Evolutionary conservation across 2,329 filamentous ascomycete genomes (phyloP).

Genomic region (Trichothecium roseum): DNA sequence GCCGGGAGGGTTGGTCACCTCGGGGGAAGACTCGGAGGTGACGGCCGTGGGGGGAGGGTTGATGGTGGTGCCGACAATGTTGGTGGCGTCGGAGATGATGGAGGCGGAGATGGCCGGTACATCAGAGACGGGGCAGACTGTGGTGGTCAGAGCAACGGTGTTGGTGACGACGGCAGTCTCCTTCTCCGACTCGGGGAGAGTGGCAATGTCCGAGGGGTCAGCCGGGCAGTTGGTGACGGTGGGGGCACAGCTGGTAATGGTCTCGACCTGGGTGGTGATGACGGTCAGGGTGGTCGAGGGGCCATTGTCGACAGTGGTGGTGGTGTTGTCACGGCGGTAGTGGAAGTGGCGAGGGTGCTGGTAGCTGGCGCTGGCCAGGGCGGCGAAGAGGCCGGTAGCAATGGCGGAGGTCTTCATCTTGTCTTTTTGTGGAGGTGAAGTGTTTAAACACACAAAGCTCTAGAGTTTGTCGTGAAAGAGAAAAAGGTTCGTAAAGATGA

Average conservation of each 20-base stretch:
- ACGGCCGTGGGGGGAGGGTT: slow-evolving; percentile 1
- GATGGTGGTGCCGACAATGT: slow-evolving; percentile 16
- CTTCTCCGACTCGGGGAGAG: slow-evolving; percentile 24
- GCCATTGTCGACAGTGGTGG: slow-evolving; percentile 8
- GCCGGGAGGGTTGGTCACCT: slow-evolving; percentile 1
- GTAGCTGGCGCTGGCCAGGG: slow-evolving; percentile 28
- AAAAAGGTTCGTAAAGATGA: slow-evolving; percentile 1
- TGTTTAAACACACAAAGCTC: too few species aligned
- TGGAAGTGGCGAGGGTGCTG: slow-evolving; percentile 25
- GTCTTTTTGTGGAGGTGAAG: slow-evolving; percentile 9
- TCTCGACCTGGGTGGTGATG: slow-evolving; percentile 43
- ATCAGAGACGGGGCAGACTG: slow-evolving; percentile 34
- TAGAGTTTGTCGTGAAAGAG: too few species aligned
- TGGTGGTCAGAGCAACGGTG: slow-evolving; percentile 27
- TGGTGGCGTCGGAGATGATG: slow-evolving; percentile 23
- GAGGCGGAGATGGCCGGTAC: slow-evolving; percentile 28
- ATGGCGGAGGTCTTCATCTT: slow-evolving; percentile 39
- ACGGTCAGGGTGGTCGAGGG: slow-evolving; percentile 32
- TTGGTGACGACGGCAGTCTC: slow-evolving; percentile 24
- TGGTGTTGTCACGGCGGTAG: slow-evolving; percentile 17
- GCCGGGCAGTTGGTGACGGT: slow-evolving; percentile 47
- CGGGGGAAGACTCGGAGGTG: slow-evolving; percentile 2
- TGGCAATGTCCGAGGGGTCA: slow-evolving; percentile 19
- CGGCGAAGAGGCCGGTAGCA: slow-evolving; percentile 33
- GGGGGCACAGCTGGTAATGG: slow-evolving; percentile 47